Percentiles rank a stretch among this genome's conserved stretches.
phyloP scores from a whole-genome alignment of 139 green algal genomes.

The Chlamydomonas incerta region DNA sequence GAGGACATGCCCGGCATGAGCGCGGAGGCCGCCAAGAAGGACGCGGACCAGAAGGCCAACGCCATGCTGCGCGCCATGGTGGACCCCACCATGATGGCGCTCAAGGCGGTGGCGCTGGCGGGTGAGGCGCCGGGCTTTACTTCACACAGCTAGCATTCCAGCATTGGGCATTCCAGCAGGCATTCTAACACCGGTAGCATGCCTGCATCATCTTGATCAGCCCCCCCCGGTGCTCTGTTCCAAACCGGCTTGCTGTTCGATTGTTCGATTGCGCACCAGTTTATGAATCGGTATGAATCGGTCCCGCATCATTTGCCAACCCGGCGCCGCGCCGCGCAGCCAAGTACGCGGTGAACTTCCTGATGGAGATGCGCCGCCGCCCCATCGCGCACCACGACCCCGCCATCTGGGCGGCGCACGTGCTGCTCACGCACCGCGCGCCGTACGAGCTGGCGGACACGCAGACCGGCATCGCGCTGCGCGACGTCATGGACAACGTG shows the following conservation, averaged over 20 bases:
- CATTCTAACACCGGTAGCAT: too few relatives aligned
- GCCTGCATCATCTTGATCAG: too few relatives aligned
- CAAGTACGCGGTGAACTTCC: slow-evolving; percentile 19
- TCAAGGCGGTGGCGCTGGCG: slow-evolving; percentile 3
- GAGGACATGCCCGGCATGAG: not conserved
- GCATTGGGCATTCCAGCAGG: too few relatives aligned
- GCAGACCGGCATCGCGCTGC: slow-evolving; percentile 42
- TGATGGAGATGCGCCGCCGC: slow-evolving; percentile 14
- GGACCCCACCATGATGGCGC: slow-evolving; percentile 3
- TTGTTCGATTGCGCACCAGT: too few relatives aligned
- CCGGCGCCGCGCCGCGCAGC: not conserved
- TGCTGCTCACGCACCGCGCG: slow-evolving; percentile 14
- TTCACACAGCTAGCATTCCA: too few relatives aligned
- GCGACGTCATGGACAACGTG: slow-evolving; percentile 46
- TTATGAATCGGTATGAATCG: too few relatives aligned
- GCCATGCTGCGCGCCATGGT: not conserved
- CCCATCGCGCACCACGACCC: slow-evolving; percentile 39
- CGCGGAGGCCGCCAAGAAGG: not conserved
- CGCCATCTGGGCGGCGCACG: slow-evolving; percentile 13
- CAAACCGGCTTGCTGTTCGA: too few relatives aligned
- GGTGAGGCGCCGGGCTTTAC: too few relatives aligned
- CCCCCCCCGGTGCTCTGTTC: too few relatives aligned
- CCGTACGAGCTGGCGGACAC: slow-evolving; percentile 32
- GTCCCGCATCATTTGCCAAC: too few relatives aligned
- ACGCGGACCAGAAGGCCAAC: not conserved